Evolutionary conservation across 1,139 yeast genomes (phyloP), one percentile per base, ranked within the genome.

Genomic region (Blastobotrys petasosporus): DNA sequence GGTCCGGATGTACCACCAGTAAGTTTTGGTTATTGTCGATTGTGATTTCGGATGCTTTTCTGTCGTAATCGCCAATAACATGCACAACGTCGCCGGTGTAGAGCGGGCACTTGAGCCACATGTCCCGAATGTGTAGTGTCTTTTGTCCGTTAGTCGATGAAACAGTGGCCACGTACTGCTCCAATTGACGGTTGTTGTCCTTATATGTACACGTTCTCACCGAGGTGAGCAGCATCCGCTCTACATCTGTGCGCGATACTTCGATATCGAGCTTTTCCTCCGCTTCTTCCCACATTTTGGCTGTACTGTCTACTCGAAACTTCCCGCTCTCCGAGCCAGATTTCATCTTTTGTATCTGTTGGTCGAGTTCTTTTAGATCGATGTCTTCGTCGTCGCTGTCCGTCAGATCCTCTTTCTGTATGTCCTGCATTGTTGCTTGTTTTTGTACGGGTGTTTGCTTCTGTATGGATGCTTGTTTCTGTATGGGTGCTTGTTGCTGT

Each of bases 1-100:
- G 67, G 60, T 92, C 98, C 0, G 98, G 98, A 55, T 85, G 79
- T 74, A 94, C 75, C 20, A 92, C 74, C 32, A 90, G 64, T 23
- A 88, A 62, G 55, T 84, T 80, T 40, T 74, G 75, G 29, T 73
- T 66, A 33, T 68, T 64, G 51, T 84, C 86, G 3, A 85, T 74
- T 10, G 59, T 45, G 8, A 71, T 56, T 5, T 42, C 44, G n/a
- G 49, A 43, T 16, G 50, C 38, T 1, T 34, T 32, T 11, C 42
- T 41, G 25, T 51, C 53, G 33, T 46, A 53, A 2, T 49, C 49
- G 13, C 68, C 68, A 25, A 67, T 54, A n/a, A 68, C 52, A 42
- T 69, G 67, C n/a, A 69, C 42, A 69, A 62, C 28, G 67, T 66
- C 68, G 7, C 61, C 62, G 4, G 41, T 50, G 9, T 41, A 42